These are phyloP conservation scores for Tagetes erecta DNA, from an alignment of 129 eudicot species.

Conservation along the genomic window DNA sequence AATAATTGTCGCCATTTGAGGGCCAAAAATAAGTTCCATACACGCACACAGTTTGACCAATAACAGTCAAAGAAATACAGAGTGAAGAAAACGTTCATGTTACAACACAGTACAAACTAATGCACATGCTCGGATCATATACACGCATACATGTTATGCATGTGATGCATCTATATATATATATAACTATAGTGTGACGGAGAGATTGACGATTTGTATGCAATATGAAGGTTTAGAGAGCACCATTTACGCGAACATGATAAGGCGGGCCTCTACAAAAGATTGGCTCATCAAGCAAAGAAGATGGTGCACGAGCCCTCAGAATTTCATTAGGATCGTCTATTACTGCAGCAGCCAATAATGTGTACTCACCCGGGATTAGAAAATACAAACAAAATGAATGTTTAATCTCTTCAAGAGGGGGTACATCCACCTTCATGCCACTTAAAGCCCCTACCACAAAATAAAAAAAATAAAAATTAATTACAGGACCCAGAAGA, in stretches of 20 bases:
- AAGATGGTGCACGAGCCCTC: constrained; percentile 82
- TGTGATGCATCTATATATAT: neutral
- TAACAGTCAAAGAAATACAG: constrained; percentile 17
- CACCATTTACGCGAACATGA: constrained; percentile 80
- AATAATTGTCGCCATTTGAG: neutral
- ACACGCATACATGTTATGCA: constrained; percentile 10
- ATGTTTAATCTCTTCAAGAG: constrained; percentile 81
- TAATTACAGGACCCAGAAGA: neutral
- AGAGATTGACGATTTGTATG: constrained; percentile 6
- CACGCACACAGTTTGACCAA: constrained; percentile 10
- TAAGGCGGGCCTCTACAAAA: constrained; percentile 95
- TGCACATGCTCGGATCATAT: constrained; percentile 23
- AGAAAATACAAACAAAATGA: constrained; percentile 75
- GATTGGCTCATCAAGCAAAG: constrained; percentile 73
- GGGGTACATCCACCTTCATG: constrained; percentile 80
- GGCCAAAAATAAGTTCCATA: constrained; percentile 3
- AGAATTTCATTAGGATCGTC: constrained; percentile 86
- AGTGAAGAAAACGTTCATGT: constrained; percentile 23
- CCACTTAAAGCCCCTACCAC: constrained; percentile 75
- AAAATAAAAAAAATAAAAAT: neutral
- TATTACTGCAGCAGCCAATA: constrained; percentile 88
- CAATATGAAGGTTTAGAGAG: constrained; percentile 36
- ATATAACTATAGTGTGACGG: neutral
- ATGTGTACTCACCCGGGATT: constrained; percentile 95
- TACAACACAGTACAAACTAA: constrained; percentile 37